A percentile compares a stretch with the other conserved stretches of the same genome.
phyloP scores from a whole-genome alignment of 164 flowering plant species.

The Stephania cephalantha region DNA sequence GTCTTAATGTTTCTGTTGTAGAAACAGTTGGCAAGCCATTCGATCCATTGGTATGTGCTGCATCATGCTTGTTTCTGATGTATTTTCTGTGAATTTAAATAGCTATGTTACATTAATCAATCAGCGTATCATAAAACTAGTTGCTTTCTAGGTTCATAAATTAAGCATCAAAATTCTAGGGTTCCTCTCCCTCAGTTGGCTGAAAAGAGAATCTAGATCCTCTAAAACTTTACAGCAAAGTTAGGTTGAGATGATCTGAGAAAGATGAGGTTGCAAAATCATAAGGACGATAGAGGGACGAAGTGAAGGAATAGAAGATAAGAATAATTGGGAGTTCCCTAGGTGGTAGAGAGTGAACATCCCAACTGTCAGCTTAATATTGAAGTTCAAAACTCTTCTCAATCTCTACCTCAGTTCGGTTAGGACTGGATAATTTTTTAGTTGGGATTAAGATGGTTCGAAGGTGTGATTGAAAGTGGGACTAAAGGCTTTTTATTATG shows the following conservation, averaged over 20 bases:
- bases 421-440: too few relatives aligned
- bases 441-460: too few relatives aligned
- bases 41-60: constrained; percentile 63
- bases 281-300: neutral
- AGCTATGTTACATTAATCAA: neutral
- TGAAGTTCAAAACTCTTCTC: too few relatives aligned
- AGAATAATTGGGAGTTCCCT: too few relatives aligned
- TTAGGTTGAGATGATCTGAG: neutral
- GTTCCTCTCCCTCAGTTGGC: neutral
- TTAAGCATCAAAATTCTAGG: neutral
- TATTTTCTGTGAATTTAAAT: neutral
- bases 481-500: too few relatives aligned
- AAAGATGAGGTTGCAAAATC: neutral
- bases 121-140: neutral
- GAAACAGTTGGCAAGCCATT: constrained; percentile 87
- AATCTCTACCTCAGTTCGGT: too few relatives aligned
- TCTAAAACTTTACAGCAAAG: neutral
- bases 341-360: too few relatives aligned
- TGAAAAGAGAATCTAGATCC: neutral
- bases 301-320: neutral
- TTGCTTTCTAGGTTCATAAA: neutral
- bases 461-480: too few relatives aligned
- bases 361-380: too few relatives aligned
- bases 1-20: constrained; percentile 60
- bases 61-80: neutral